phyloP scores from a whole-genome alignment of 768 basidiomycete species.

The Suillus placidus region DNA sequence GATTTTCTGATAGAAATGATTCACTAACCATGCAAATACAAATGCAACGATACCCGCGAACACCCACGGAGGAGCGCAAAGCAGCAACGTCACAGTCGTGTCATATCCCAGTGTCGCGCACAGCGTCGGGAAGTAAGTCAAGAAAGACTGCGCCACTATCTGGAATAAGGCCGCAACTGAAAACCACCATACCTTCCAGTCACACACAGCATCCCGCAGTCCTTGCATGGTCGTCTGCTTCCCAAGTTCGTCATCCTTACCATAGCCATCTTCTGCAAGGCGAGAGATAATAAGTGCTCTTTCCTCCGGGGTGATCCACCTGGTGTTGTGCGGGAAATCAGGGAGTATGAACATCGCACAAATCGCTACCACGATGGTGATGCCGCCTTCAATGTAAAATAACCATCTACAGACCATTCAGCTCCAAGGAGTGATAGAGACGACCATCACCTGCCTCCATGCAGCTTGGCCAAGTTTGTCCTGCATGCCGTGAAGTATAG shows the following conservation, averaged over 20 bases:
- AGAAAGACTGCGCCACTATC: neutral
- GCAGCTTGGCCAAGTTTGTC: constrained; percentile 40
- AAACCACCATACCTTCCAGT: constrained; percentile 85
- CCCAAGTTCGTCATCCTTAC: constrained; percentile 47
- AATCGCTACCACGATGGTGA: constrained; percentile 38
- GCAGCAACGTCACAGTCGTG: neutral
- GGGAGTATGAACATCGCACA: constrained; percentile 39
- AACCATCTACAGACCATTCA: constrained; percentile 18
- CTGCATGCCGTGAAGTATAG: constrained; percentile 45
- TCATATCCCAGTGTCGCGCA: constrained; percentile 1
- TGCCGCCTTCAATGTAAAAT: constrained; percentile 33
- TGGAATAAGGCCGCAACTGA: constrained; percentile 48
- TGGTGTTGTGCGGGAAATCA: constrained; percentile 38
- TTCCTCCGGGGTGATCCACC: constrained; percentile 34
- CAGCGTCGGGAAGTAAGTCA: neutral
- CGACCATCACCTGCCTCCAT: constrained; percentile 37
- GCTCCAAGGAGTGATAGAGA: neutral
- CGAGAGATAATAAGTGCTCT: constrained; percentile 33
- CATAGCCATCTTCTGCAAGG: constrained; percentile 41
- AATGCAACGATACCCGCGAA: neutral
- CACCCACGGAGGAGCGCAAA: constrained; percentile 1
- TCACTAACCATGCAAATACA: neutral
- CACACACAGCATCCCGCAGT: constrained; percentile 57
- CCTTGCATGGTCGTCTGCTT: constrained; percentile 41
- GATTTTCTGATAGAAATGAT: neutral